Conservation (phyloP, 2,329 filamentous ascomycete genomes). For the Neopestalotiopsis rosae region DNA sequence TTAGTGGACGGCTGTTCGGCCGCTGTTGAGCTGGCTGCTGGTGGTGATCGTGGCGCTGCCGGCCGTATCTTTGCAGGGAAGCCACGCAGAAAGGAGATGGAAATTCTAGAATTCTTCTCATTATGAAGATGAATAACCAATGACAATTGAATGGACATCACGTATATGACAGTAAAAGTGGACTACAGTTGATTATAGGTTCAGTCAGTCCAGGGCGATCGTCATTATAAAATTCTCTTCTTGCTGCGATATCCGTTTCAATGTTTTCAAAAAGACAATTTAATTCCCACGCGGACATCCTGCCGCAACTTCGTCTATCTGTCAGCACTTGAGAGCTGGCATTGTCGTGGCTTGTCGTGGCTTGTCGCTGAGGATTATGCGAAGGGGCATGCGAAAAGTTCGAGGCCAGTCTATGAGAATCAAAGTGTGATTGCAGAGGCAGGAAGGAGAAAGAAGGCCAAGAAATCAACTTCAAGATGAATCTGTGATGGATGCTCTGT, state of each 20-base stretch:
- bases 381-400: neutral
- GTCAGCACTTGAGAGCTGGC: neutral
- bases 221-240: no score
- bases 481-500: no score
- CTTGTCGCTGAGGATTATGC: neutral
- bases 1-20: neutral
- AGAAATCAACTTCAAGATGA: no score
- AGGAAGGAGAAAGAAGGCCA: no score
- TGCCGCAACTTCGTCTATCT: neutral
- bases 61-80: neutral
- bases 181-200: no score
- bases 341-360: neutral
- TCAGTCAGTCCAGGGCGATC: no score
- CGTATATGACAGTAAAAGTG: neutral
- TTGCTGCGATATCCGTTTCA: no score
- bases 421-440: no score
- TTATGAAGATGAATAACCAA: neutral
- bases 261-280: no score
- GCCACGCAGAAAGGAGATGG: neutral
- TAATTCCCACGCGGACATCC: neutral
- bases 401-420: no score
- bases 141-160: neutral
- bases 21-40: neutral
- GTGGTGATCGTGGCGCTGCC: neutral
- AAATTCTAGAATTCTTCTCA: neutral